Evolutionary conservation across 176 grass and related monocot species (phyloP), one percentile per base, ranked within the genome.

Genomic region (Triticum dicoccoides): DNA sequence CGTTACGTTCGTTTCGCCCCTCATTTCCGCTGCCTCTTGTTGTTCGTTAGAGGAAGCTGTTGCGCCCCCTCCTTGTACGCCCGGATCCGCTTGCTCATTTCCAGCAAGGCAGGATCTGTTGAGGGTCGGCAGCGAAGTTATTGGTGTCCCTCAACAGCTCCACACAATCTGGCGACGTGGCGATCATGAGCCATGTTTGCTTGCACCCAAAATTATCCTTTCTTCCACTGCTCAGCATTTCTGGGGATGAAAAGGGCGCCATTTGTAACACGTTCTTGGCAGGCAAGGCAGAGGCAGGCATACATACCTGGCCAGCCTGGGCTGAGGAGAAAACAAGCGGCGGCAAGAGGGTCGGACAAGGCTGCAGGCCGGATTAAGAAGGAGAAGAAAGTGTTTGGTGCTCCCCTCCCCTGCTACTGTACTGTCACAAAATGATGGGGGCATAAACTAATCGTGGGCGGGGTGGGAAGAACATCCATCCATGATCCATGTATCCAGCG

Each of bases 381-480:
- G 4, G 64, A 75, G 70, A 17, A 75, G 70, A 17, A 45, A 35
- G 86, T 23, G 75, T 69, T 29, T 23, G 41, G 41, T 42, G 41
- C 37, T 38, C 37, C 39, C 11, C 44, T 77, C 84, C 49, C 69
- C 32, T 32, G 32, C 32, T 32, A 39, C 85, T 42, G 41, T 42
- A 42, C 41, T 42, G 41, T 42, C 41, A 42, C 41, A 0, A 42
- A 42, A 42, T 42, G 65, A 82, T 90, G 66, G 86, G 88, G 69
- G 61, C 73, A n/a, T 77, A 88, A 93, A 75, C 81, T 86, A 81
- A 78, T 82, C 77, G 86, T 88, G 86, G 89, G 77, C 58, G 79
- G 86, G 89, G 70, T 56, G 79, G 74, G 24, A 90, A 58, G 81
- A 88, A 84, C 81, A 81, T 84, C 81, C 89, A 37, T 8, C 35